Conservation (phyloP, 768 basidiomycete species). For the Mycena sanguinolenta region DNA sequence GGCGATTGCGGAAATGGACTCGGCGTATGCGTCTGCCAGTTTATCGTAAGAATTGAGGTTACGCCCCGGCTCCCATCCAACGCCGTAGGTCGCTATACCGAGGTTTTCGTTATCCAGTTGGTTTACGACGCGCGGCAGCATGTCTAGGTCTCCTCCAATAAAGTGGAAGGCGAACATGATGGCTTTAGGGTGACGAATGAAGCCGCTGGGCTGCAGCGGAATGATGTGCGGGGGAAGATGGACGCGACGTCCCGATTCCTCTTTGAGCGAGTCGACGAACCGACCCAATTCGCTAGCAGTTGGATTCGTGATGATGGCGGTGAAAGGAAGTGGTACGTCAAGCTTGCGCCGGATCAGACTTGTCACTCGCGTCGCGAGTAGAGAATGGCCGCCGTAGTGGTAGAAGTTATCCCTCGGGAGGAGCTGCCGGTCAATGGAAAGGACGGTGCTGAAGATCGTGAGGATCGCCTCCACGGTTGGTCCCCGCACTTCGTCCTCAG, state of each 20-base stretch:
- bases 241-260: neutral
- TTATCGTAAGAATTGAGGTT: conserved; percentile 3
- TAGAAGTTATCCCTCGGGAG: conserved; percentile 21
- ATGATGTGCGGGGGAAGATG: neutral
- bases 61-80: neutral
- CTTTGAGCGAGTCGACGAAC: conserved; percentile 13
- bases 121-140: conserved; percentile 18
- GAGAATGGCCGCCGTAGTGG: conserved; percentile 18
- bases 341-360: conserved; percentile 17
- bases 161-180: conserved; percentile 21
- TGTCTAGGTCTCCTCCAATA: conserved; percentile 11
- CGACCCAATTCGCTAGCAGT: conserved; percentile 20
- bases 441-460: conserved; percentile 13
- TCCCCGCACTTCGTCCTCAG: conserved; percentile 10
- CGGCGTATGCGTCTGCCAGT: conserved; percentile 10
- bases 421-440: conserved; percentile 16
- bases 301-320: conserved; percentile 19
- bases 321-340: conserved; percentile 21
- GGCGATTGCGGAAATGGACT: conserved; percentile 16
- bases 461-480: conserved; percentile 11
- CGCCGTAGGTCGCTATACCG: conserved; percentile 15
- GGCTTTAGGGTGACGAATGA: conserved; percentile 18
- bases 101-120: conserved; percentile 19
- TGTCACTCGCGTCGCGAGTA: conserved; percentile 19
- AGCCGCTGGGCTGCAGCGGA: neutral